Base-by-base conservation (phyloP, 2,329 filamentous ascomycete genomes). In the Ceratocystis cubensis region DNA sequence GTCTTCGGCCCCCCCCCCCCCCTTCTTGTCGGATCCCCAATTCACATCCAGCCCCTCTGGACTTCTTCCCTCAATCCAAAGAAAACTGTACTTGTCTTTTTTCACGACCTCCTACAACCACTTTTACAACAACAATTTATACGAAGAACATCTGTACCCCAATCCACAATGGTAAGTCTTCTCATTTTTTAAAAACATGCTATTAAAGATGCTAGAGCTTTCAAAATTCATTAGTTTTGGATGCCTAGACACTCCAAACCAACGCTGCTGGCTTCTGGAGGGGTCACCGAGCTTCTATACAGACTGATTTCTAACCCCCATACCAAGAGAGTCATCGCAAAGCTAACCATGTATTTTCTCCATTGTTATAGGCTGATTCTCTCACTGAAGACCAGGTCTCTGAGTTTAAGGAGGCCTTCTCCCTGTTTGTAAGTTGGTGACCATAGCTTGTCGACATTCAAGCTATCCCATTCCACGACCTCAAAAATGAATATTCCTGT, bases 321-420 rank as follows among this genome's bases (percentile, higher is more conserved):
- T 48, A 37, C 10, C 25, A 37, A 22, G 28, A 67, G 33, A 28
- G 17, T 30, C 48, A 44, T 57, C 15, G 56, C 59, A 22, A 56
- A 48, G 61, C 59, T 66, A 48, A 66, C 59, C 13, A 4, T 15
- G 5, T 17, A 1, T 8, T 33, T 56, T 56, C 56, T 64, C 57
- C 63, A 17, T 44, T 64, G 44, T 48, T 65, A 66, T 77, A 97
- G 93, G 93, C 93, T 78, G 94, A 99, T 78, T 93, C 93, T 78
- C 88, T 99, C 76, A 97, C 94, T 74, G 94, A 99, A 84, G 94
- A 99, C 82, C 94, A 99, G 85, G 94, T 99, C 78, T 97, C 94
- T 77, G 94, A 99, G 83, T 99, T 97, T 84, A 99, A 97, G 89
- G 94, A 99, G 83, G 94, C 94, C 66, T 99, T 99, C 82, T 99